Percentiles rank a stretch among this genome's conserved stretches.
Evolutionary conservation across 495 filamentous ascomycete species (phyloP).

Genomic region (Durotheca rogersii): DNA sequence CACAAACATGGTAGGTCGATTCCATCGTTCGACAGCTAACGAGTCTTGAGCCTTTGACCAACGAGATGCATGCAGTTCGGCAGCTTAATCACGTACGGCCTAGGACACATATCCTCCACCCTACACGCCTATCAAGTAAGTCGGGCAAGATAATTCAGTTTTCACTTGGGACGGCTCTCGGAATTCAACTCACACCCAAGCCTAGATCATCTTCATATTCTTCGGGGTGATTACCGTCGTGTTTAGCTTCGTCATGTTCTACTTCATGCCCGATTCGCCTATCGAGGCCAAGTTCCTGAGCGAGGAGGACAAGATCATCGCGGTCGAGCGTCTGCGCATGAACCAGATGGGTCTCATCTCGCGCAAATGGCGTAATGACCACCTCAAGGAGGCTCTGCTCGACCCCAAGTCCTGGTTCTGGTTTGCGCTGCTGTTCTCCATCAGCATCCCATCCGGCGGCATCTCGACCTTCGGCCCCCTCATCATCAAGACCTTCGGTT

Average conservation of each 20-base stretch:
- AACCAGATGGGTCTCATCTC: conserved; percentile 63
- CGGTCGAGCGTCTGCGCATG: conserved; percentile 53
- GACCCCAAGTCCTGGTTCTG: conserved; percentile 64
- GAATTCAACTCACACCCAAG: not conserved
- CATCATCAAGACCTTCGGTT: conserved; percentile 61
- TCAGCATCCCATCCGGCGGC: conserved; percentile 61
- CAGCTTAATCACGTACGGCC: conserved; percentile 47
- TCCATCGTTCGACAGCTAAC: not conserved
- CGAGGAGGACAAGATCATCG: conserved; percentile 53
- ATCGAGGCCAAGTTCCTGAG: conserved; percentile 57
- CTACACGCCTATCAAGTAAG: conserved; percentile 54
- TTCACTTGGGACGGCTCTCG: not conserved
- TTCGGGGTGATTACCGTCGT: conserved; percentile 56
- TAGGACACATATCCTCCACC: conserved; percentile 54
- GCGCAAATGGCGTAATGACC: conserved; percentile 61
- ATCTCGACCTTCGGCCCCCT: conserved; percentile 63
- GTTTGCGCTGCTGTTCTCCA: conserved; percentile 55
- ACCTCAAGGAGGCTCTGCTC: conserved; percentile 55
- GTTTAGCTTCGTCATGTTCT: conserved; percentile 47
- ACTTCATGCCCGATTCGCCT: conserved; percentile 59
- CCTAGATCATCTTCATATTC: conserved; percentile 57
- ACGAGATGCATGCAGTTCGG: conserved; percentile 7
- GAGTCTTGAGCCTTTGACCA: not conserved
- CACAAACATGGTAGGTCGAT: conserved; percentile 49
- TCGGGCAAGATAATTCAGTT: not conserved